A percentile compares a stretch with the other conserved stretches of the same genome.
phyloP scores from a whole-genome alignment of 2,329 filamentous ascomycete genomes.

The Cladosporium sp. region DNA sequence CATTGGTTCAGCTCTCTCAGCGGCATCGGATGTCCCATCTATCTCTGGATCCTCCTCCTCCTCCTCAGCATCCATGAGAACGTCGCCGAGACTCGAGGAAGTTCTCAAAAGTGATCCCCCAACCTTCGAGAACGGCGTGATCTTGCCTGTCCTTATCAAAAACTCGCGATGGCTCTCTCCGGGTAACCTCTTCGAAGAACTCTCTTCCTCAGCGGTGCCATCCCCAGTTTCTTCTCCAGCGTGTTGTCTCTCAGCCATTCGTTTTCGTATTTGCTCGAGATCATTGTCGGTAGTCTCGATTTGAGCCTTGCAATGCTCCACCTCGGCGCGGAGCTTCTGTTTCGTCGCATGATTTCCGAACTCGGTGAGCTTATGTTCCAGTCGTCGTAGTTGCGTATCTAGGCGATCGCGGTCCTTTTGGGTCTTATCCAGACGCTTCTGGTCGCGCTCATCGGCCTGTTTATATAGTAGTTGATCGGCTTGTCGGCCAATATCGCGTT shows the following conservation, averaged over 20 bases:
- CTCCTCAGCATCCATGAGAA: conserved; percentile 79
- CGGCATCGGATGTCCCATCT: conserved; percentile 37
- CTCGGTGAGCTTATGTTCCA: conserved; percentile 58
- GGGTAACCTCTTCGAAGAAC: conserved; percentile 64
- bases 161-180: conserved; percentile 86
- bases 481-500: conserved; percentile 76
- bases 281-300: conserved; percentile 69
- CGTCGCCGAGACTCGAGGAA: conserved; percentile 71
- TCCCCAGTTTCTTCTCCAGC: conserved; percentile 51
- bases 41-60: conserved; percentile 53
- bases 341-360: conserved; percentile 57
- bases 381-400: conserved; percentile 62
- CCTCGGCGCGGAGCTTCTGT: conserved; percentile 62
- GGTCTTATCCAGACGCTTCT: conserved; percentile 62
- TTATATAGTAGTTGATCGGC: conserved; percentile 61
- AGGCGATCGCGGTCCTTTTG: conserved; percentile 57
- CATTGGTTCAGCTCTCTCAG: conserved; percentile 33
- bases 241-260: conserved; percentile 73
- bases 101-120: conserved; percentile 63
- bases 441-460: conserved; percentile 64
- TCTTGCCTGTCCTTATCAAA: conserved; percentile 93
- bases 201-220: conserved; percentile 42
- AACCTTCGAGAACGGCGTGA: conserved; percentile 89
- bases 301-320: conserved; percentile 65
- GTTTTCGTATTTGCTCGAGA: conserved; percentile 73